These are phyloP conservation scores for Penicillium salamii DNA, from an alignment of 495 filamentous ascomycete species.

Conservation along the genomic window DNA sequence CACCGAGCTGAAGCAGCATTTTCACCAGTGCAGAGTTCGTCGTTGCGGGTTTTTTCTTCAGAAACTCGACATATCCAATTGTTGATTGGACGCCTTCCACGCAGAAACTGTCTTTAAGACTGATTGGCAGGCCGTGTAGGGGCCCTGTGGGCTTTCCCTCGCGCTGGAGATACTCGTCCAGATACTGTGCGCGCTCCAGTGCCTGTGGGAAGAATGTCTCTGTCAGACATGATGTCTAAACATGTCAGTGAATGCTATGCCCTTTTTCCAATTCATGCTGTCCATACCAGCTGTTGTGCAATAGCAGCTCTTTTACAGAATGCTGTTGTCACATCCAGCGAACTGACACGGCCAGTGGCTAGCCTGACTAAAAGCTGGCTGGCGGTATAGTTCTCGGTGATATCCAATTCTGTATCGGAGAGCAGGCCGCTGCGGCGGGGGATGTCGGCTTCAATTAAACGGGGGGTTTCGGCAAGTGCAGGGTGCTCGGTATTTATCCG, in stretches of 20 bases:
- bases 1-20: conserved; percentile 22
- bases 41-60: conserved; percentile 9
- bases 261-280: conserved; percentile 33
- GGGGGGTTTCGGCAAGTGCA: conserved; percentile 3
- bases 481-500: conserved; percentile 3
- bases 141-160: conserved; percentile 49
- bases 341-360: conserved; percentile 27
- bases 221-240: conserved; percentile 38
- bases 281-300: conserved; percentile 26
- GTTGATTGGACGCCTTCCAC: conserved; percentile 40
- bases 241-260: background rate
- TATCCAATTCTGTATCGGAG: conserved; percentile 40
- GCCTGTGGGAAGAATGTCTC: conserved; percentile 41
- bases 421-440: conserved; percentile 21
- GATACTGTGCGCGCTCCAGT: conserved; percentile 32
- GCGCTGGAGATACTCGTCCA: conserved; percentile 37
- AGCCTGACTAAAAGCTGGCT: conserved; percentile 34
- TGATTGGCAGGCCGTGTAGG: conserved; percentile 60
- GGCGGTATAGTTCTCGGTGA: conserved; percentile 52
- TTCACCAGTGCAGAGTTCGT: conserved; percentile 28
- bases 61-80: conserved; percentile 16
- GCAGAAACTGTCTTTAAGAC: conserved; percentile 57
- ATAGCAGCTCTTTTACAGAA: conserved; percentile 45
- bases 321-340: conserved; percentile 44
- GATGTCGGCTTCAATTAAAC: conserved; percentile 18